These are phyloP conservation scores for Angomonas deanei DNA, from an alignment of 208 protist genomes.

Conservation along the genomic window DNA sequence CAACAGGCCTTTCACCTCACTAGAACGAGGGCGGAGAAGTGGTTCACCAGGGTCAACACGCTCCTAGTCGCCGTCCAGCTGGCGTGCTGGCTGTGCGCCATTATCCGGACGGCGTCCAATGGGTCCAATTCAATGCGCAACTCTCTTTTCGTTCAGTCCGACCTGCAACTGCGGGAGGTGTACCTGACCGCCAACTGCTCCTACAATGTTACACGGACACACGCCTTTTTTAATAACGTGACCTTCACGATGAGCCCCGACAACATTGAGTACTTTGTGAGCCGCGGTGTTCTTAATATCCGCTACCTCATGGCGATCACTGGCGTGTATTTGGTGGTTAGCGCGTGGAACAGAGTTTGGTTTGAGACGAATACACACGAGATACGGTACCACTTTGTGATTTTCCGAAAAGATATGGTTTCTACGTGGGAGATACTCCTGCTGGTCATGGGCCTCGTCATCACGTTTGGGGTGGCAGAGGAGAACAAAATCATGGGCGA, in stretches of 20 bases:
- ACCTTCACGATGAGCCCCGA: slow-evolving; percentile 24
- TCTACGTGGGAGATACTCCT: slow-evolving; percentile 69
- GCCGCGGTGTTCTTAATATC: slow-evolving; percentile 51
- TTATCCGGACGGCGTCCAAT: slow-evolving; percentile 43
- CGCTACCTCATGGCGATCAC: slow-evolving; percentile 60
- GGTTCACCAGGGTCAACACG: slow-evolving; percentile 56
- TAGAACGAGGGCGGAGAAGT: slow-evolving; percentile 58
- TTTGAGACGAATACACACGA: slow-evolving; percentile 71
- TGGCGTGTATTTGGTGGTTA: slow-evolving; percentile 36
- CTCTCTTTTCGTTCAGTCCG: slow-evolving; percentile 39
- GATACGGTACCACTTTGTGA: slow-evolving; percentile 77
- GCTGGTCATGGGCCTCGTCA: slow-evolving; percentile 45
- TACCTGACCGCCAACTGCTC: slow-evolving; percentile 27
- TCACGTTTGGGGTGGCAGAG: slow-evolving; percentile 24
- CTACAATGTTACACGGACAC: slow-evolving; percentile 23
- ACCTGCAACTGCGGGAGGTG: slow-evolving; percentile 25
- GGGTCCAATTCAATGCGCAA: slow-evolving; percentile 52
- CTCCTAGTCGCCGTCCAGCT: slow-evolving; percentile 53
- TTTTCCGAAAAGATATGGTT: slow-evolving; percentile 79
- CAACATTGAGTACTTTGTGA: slow-evolving; percentile 75
- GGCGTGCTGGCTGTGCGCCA: slow-evolving; percentile 47
- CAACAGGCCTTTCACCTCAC: slow-evolving; percentile 71
- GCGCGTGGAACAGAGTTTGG: slow-evolving; percentile 46
- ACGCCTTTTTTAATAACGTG: slow-evolving; percentile 59
- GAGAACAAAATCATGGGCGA: slow-evolving; percentile 56